These are phyloP conservation scores for Pyrus hybrid DNA, from an alignment of 331 rosid genomes.

Conservation along the genomic window DNA sequence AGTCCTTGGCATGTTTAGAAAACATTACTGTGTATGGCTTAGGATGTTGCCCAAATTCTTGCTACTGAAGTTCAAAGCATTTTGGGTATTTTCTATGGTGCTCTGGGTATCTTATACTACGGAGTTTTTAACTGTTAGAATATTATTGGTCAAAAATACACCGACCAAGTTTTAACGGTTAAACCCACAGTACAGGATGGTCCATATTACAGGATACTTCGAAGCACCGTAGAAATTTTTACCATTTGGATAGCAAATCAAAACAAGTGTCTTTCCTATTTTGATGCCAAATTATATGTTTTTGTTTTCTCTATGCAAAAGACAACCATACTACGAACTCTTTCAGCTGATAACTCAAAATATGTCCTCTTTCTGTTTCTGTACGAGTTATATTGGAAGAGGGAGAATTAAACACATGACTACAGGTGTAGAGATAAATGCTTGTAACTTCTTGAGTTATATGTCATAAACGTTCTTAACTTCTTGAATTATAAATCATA, in stretches of 20 bases:
- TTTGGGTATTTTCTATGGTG: background rate
- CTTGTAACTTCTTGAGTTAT: no score
- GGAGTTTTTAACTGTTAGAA: background rate
- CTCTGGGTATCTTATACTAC: fast-evolving
- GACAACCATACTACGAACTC: background rate
- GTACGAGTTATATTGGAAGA: background rate
- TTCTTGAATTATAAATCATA: no score
- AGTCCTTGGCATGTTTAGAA: background rate
- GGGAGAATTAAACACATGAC: background rate
- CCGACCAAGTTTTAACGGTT: background rate
- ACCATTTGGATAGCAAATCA: background rate
- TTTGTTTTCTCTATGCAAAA: background rate
- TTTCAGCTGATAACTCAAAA: background rate
- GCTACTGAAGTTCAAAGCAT: background rate
- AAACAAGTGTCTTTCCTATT: background rate
- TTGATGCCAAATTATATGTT: background rate
- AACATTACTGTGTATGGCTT: background rate
- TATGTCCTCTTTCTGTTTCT: no score
- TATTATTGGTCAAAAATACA: no score
- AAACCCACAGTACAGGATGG: no score
- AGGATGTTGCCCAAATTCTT: background rate
- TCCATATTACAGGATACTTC: fast-evolving
- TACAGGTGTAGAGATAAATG: background rate
- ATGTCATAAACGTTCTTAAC: no score
- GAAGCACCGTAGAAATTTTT: background rate